Base-by-base conservation (phyloP, 2,329 filamentous ascomycete species). In the Dothistroma pini region DNA sequence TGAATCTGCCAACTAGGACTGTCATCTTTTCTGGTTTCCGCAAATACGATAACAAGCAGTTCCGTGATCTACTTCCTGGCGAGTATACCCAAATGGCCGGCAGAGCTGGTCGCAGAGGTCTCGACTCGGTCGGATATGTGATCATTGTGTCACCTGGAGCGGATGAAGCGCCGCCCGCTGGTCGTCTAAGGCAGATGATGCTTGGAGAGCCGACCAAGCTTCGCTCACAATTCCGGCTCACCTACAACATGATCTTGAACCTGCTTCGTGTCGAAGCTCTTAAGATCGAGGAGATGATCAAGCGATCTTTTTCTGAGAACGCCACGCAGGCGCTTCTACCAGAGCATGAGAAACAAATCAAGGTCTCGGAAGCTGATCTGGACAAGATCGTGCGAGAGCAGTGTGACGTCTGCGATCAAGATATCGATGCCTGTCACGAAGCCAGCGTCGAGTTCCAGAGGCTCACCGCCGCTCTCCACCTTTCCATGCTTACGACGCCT, bases 211-310 rank as follows among this genome's bases (percentile, higher is more conserved):
- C 95, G 34, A 96, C 92, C 29, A 97, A 97, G 77, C 83, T 99
- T 54, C 86, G 92, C 52, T 97, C 93, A 7, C 95, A 99, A 72
- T 99, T 99, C 81, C 86, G 95, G 63, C 81, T 99, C 53, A 99
- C 96, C 0, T 99, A 99, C 81, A 99, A 97, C 77, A 99, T 99
- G 95, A 99, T 99, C 63, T 80, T 99, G 32, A 99, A 97, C 72
- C 81, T 99, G 34, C 81, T 99, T 54, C 89, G 95, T 38, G 95
- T 99, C 1, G 95, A 99, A 75, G 95, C 95, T 2, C 79, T 99
- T 66, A 97, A 97, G 79, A 97, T 99, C 69, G 95, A 99, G 75
- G 95, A 99, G 77, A 99, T 99, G 95, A 99, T 99, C 80, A 99
- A 99, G 83, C 89, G 95, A 67, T 97, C 93, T 75, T 99, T 99